A percentile compares a stretch with the other conserved stretches of the same genome.
Evolutionary conservation across 2,329 filamentous ascomycete species (phyloP).

Genomic region (Sordariomycetes sp.): DNA sequence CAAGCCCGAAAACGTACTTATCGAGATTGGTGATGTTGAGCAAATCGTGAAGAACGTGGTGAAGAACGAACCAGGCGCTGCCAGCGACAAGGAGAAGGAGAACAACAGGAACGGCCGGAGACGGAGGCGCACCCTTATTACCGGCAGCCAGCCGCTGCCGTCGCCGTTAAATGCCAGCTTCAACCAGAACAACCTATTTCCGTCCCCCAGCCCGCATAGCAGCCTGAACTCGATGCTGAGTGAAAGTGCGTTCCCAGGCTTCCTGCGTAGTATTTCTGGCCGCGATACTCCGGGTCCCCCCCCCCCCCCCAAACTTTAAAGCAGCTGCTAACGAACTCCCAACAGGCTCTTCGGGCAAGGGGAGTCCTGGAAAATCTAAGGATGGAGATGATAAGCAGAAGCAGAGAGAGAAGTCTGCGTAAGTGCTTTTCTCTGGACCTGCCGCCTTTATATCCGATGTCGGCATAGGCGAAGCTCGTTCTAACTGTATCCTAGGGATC

Average conservation of each 20-base stretch:
- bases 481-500: slow-evolving; percentile 42
- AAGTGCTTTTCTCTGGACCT: slow-evolving; percentile 26
- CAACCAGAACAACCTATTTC: slow-evolving; percentile 61
- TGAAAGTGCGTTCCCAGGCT: slow-evolving; percentile 47
- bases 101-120: slow-evolving; percentile 85
- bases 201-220: slow-evolving; percentile 47
- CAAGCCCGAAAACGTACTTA: slow-evolving; percentile 95
- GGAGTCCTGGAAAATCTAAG: slow-evolving; percentile 3
- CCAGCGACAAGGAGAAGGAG: slow-evolving; percentile 60
- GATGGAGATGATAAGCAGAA: slow-evolving; percentile 49
- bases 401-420: slow-evolving; percentile 88
- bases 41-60: slow-evolving; percentile 96
- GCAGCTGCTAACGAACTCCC: not conserved
- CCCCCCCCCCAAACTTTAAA: not conserved
- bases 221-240: slow-evolving; percentile 78
- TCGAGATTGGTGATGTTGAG: slow-evolving; percentile 97
- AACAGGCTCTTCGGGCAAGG: not conserved
- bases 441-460: not conserved
- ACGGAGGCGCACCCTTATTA: slow-evolving; percentile 85
- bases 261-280: not conserved
- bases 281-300: not conserved
- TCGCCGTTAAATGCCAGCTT: slow-evolving; percentile 91
- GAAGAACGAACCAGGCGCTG: slow-evolving; percentile 50
- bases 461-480: not conserved
- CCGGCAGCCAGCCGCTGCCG: slow-evolving; percentile 88